Percentiles rank a stretch among this genome's conserved stretches.
Evolutionary conservation across 306 rosid genomes (phyloP).

Genomic region (Trifolium subterraneum): DNA sequence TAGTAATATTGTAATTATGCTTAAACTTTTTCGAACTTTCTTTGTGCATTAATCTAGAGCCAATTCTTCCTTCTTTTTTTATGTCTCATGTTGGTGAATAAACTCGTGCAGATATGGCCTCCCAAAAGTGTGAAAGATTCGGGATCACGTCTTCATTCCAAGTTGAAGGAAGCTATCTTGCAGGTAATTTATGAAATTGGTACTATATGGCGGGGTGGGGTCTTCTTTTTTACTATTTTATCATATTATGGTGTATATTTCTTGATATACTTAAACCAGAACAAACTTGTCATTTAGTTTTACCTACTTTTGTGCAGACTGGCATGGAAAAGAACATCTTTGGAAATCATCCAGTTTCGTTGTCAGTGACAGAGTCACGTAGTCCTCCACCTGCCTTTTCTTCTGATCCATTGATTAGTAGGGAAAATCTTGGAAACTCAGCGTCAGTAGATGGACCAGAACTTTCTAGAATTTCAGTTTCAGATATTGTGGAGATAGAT

Average conservation of each 20-base stretch:
- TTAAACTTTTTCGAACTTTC: slow-evolving; percentile 32
- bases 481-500: slow-evolving; percentile 85
- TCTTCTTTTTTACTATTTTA: slow-evolving; percentile 14
- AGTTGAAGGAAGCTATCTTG: slow-evolving; percentile 91
- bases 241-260: slow-evolving; percentile 37
- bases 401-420: slow-evolving; percentile 73
- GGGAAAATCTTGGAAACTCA: slow-evolving; percentile 58
- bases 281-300: slow-evolving; percentile 19
- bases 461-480: slow-evolving; percentile 57
- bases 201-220: slow-evolving; percentile 18
- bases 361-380: slow-evolving; percentile 63
- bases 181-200: slow-evolving; percentile 59
- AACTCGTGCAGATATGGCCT: slow-evolving; percentile 90
- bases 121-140: slow-evolving; percentile 96
- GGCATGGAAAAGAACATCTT: slow-evolving; percentile 93
- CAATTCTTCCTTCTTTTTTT: neutral
- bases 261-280: slow-evolving; percentile 13
- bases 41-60: slow-evolving; percentile 6
- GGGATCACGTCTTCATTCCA: slow-evolving; percentile 84
- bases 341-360: slow-evolving; percentile 88
- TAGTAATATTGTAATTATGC: slow-evolving; percentile 17
- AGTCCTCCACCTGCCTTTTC: slow-evolving; percentile 93
- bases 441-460: slow-evolving; percentile 54
- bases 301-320: slow-evolving; percentile 65
- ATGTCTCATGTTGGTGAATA: slow-evolving; percentile 32